Evolutionary conservation across 1,139 yeast species (phyloP), one percentile per base, ranked within the genome.

Genomic region (Lodderomyces parapsilosis): DNA sequence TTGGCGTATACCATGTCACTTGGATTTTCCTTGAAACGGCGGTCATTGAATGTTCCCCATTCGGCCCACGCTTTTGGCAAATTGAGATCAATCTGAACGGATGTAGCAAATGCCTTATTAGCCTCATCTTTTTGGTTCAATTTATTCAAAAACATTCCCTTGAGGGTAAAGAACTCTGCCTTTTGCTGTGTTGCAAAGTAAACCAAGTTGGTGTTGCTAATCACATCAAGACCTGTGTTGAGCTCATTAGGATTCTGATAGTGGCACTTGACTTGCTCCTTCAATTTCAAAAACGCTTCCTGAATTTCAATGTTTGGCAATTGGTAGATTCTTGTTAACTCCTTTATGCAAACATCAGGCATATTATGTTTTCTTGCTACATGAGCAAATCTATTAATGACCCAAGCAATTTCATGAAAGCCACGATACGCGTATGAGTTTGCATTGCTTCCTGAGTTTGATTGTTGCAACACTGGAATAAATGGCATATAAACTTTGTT

Each of bases 61-160:
- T 94, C 98, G 1, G 98, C 98, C 99, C 99, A 94, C 0, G 99
- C 99, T 59, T 93, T 93, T 2, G 99, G 96, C 43, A 93, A 68
- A 55, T 90, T 89, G 54, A 91, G 77, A 58, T 94, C 99, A 47
- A 91, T 83, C 62, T 93, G 98, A 19, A 94, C 98, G 3, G 99
- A 96, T 1, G 97, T 87, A 1, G 98, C 96, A 68, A 93, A 93
- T 0, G 97, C 96, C 60, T 91, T 96, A 60, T 93, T 91, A 7
- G 99, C 99, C 57, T 93, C 98, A 49, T 91, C 97, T 54, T 84
- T 83, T 40, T 88, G 91, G 52, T 86, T 83, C 55, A 93, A 72
- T 61, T 90, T 93, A 28, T 96, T 95, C 58, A 93, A 77, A 59
- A 94, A 93, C 97, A 93, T 93, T 50, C 99, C 99, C 73, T 94